These are phyloP conservation scores for Debaryomyces fabryi DNA, from an alignment of 1,139 yeast species.

Conservation along the genomic window DNA sequence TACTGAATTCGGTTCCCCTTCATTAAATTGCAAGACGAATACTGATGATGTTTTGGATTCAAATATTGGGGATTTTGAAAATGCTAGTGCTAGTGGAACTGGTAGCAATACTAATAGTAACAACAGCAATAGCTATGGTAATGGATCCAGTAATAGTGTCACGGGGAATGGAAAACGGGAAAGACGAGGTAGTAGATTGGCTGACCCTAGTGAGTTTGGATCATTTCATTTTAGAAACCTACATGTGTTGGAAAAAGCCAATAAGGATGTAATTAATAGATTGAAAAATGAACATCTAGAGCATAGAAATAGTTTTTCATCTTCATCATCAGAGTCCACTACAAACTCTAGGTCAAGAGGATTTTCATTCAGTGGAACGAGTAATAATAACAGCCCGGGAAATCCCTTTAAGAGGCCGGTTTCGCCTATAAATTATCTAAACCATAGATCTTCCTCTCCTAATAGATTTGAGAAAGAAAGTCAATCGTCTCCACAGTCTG, in stretches of 20 bases:
- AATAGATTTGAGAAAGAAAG: conserved; percentile 12
- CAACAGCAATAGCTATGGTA: conserved; percentile 9
- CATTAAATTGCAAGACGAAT: conserved; percentile 13
- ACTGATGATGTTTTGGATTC: conserved; percentile 6
- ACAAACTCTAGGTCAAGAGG: conserved; percentile 43
- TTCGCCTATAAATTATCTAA: conserved; percentile 30
- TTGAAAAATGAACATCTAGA: conserved; percentile 82
- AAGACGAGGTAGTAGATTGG: conserved; percentile 66
- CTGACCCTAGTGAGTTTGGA: conserved; percentile 85
- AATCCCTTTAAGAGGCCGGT: conserved; percentile 46
- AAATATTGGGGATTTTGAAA: conserved; percentile 2
- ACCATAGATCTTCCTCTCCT: conserved; percentile 33
- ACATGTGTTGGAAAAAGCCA: conserved; percentile 89
- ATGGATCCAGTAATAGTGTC: conserved; percentile 6
- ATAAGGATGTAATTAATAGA: conserved; percentile 87
- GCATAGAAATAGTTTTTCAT: conserved; percentile 47
- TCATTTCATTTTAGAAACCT: conserved; percentile 88
- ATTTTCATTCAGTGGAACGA: conserved; percentile 33
- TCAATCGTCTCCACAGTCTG: conserved; percentile 27
- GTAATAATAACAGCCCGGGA: conserved; percentile 16
- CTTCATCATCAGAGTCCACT: conserved; percentile 47
- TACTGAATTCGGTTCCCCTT: conserved; percentile 24
- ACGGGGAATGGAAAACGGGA: conserved; percentile 51
- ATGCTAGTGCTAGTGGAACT: conserved; percentile 11
- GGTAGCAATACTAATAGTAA: conserved; percentile 10